phyloP scores from a whole-genome alignment of 2,329 filamentous ascomycete genomes.

The Elsinoe arachidis region DNA sequence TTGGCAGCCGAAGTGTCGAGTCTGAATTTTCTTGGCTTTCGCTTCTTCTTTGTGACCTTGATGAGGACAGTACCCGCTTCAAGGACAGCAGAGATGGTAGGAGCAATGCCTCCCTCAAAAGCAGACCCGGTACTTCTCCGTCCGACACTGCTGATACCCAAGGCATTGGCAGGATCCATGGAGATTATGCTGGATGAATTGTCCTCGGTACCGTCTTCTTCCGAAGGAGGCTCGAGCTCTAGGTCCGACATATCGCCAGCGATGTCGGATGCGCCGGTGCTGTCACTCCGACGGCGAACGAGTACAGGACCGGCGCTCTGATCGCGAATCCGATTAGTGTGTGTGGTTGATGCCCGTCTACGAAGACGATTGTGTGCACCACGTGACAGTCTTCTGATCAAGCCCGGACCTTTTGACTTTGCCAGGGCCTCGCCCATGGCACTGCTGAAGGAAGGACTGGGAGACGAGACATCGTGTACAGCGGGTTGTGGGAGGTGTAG shows the following conservation, averaged over 20 bases:
- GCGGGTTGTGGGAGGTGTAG: conserved; percentile 18
- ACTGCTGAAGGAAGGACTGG: conserved; percentile 15
- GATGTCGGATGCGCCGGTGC: conserved; percentile 57
- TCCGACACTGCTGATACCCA: conserved; percentile 33
- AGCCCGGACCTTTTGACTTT: conserved; percentile 33
- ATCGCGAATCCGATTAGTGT: conserved; percentile 64
- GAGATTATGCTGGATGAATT: conserved; percentile 17
- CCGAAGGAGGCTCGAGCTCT: conserved; percentile 49
- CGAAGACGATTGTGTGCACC: conserved; percentile 63
- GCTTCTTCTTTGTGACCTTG: conserved; percentile 80
- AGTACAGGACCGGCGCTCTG: conserved; percentile 84
- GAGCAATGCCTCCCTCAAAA: conserved; percentile 46
- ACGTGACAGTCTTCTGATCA: conserved; percentile 81
- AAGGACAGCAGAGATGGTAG: conserved; percentile 67
- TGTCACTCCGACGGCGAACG: conserved; percentile 79
- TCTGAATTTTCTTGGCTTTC: conserved; percentile 62
- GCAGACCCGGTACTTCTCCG: conserved; percentile 19
- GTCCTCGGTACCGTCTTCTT: conserved; percentile 36
- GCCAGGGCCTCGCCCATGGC: conserved; percentile 17
- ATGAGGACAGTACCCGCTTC: conserved; percentile 68
- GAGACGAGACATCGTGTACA: conserved; percentile 11
- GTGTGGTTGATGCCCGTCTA: conserved; percentile 68
- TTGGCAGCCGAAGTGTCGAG: conserved; percentile 78
- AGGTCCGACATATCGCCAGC: conserved; percentile 41
- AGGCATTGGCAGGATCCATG: conserved; percentile 29